Base-by-base conservation (phyloP, 805 yeast species). In the Metschnikowia drakensbergensis region DNA sequence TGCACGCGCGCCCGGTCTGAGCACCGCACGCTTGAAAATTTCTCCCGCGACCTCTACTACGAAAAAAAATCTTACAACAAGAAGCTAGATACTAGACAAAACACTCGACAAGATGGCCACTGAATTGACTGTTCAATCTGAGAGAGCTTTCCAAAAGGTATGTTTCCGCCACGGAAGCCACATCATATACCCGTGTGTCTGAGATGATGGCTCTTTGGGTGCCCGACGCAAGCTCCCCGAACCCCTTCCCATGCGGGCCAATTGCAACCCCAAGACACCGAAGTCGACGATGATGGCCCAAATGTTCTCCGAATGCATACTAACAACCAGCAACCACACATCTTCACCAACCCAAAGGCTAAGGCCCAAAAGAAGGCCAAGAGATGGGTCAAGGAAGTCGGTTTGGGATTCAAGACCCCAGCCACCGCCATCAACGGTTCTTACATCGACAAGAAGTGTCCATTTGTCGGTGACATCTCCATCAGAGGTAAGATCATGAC, bases 131-230 rank as follows among this genome's bases (percentile, higher is more conserved):
- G 99, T 94, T 83, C 99, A 94, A 86, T 87, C 97, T 76, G 99
- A 94, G 86, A 92, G 96, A 82, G 99, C 99, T 90, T 94, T 86
- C 96, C 99, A 94, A 86, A 94, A 94, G 95, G 96, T 88, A 82
- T 75, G 95, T 77, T 42, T 17, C 8, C 41, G 10, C 28, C 41
- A 35, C 22, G 42, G 22, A 17, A 13, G 9, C 1, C 17, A 23
- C 22, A 23, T n/a, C 13, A 6, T 10, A 9, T 39, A 13, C 11
- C 27, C 7, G 8, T n/a, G 29, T 6, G 33, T 11, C 29, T 39
- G 28, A 22, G 29, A 5, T n/a, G 5, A 31, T 11, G 3, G 13
- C 33, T 31, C 6, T 11, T 11, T 10, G 33, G 17, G 17, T 17
- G 17, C 17, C 17, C 17, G 17, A 17, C 17, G n/a, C n/a, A 17